These are phyloP conservation scores for Colletotrichum kahawae DNA, from an alignment of 2,329 filamentous ascomycete genomes.

Conservation along the genomic window DNA sequence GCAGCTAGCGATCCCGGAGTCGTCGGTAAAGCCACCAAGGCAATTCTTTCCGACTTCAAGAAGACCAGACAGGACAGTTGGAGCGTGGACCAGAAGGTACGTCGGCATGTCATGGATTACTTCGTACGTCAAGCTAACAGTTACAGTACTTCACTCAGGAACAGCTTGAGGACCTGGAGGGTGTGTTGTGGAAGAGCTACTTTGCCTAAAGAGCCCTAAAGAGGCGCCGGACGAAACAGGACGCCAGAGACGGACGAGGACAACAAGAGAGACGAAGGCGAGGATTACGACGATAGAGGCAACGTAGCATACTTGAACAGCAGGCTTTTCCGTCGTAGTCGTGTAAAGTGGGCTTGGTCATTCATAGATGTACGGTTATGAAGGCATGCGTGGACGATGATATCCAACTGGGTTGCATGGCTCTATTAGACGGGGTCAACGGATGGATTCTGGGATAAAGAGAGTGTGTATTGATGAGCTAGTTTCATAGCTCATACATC, in stretches of 20 bases:
- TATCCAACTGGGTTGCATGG: slow-evolving; percentile 8
- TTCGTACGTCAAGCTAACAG: slow-evolving; percentile 31
- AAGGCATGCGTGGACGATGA: neutral
- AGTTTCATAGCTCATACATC: neutral
- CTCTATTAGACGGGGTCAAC: neutral
- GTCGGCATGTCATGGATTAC: slow-evolving; percentile 30
- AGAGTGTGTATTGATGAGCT: neutral
- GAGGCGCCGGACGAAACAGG: neutral
- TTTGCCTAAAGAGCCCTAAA: slow-evolving; percentile 69
- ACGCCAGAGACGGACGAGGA: neutral
- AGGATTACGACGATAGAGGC: neutral
- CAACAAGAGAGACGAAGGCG: neutral
- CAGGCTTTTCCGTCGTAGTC: neutral
- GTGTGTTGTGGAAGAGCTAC: slow-evolving; percentile 99
- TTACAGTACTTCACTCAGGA: slow-evolving; percentile 82
- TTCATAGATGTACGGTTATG: neutral
- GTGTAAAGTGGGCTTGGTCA: neutral
- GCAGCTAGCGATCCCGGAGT: slow-evolving; percentile 89
- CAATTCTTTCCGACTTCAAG: slow-evolving; percentile 95
- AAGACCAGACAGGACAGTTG: slow-evolving; percentile 99
- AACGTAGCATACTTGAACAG: neutral
- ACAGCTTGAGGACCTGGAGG: slow-evolving; percentile 92
- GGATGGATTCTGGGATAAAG: neutral
- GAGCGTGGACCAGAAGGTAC: slow-evolving; percentile 96
- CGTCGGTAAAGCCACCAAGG: slow-evolving; percentile 95